phyloP scores from a whole-genome alignment of 2,329 filamentous ascomycete genomes.

The Colletotrichum lindemuthianum region DNA sequence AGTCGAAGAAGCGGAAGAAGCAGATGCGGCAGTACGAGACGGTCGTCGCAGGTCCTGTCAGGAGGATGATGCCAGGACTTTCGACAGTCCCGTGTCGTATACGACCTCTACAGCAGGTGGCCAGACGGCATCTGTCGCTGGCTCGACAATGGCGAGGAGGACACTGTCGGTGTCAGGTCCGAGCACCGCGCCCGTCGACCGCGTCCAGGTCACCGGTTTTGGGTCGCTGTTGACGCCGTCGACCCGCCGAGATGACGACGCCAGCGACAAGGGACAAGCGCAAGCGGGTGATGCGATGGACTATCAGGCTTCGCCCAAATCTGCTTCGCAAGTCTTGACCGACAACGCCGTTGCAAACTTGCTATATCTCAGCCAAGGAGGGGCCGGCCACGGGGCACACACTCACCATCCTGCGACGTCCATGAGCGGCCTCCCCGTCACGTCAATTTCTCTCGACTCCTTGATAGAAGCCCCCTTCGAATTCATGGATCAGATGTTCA shows the following conservation, averaged over 20 bases:
- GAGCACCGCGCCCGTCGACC: slow-evolving; percentile 13
- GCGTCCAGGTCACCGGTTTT: not conserved
- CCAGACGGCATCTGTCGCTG: slow-evolving; percentile 7
- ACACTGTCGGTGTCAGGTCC: slow-evolving; percentile 19
- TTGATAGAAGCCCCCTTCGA: slow-evolving; percentile 32
- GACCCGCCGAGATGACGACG: slow-evolving; percentile 16
- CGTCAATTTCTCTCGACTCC: slow-evolving; percentile 27
- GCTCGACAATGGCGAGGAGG: slow-evolving; percentile 9
- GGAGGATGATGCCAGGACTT: slow-evolving; percentile 11
- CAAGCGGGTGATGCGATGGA: slow-evolving; percentile 7
- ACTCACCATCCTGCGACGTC: not conserved
- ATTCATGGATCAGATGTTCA: slow-evolving; percentile 42
- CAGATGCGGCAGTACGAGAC: not conserved
- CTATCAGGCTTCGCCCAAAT: slow-evolving; percentile 35
- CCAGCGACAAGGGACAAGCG: slow-evolving; percentile 10
- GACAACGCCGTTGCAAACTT: slow-evolving; percentile 49
- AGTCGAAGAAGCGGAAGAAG: not conserved
- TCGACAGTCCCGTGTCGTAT: slow-evolving; percentile 26
- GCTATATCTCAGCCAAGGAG: slow-evolving; percentile 47
- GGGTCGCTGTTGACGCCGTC: slow-evolving; percentile 13
- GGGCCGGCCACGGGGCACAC: slow-evolving; percentile 20
- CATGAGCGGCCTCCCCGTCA: slow-evolving; percentile 14
- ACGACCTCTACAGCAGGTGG: slow-evolving; percentile 25
- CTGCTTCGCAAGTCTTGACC: slow-evolving; percentile 42
- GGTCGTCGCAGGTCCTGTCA: not conserved